These are phyloP conservation scores for Fusarium dimerum DNA, from an alignment of 2,329 filamentous ascomycete genomes.

Conservation along the genomic window DNA sequence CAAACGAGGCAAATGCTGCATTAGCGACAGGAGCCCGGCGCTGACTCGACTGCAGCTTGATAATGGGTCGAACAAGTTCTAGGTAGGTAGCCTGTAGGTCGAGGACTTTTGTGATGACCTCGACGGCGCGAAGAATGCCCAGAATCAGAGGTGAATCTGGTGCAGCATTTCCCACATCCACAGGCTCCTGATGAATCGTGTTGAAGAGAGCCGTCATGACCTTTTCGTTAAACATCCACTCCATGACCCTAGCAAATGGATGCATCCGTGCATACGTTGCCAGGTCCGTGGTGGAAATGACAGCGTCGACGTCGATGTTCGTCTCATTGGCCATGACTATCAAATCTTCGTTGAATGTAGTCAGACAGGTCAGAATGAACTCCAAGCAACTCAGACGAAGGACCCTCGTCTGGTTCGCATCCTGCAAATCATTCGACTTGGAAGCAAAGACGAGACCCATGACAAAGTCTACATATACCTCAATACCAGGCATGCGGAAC, in stretches of 20 bases:
- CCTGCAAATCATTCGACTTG: conserved; percentile 64
- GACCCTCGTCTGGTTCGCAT: conserved; percentile 69
- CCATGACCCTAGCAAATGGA: conserved; percentile 92
- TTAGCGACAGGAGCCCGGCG: conserved; percentile 62
- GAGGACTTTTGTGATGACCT: conserved; percentile 80
- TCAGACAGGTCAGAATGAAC: conserved; percentile 77
- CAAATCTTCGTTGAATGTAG: conserved; percentile 91
- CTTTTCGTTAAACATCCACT: conserved; percentile 95
- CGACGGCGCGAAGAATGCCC: conserved; percentile 75
- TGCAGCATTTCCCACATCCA: conserved; percentile 69
- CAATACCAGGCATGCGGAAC: conserved; percentile 79
- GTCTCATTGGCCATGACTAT: conserved; percentile 82
- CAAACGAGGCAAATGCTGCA: conserved; percentile 81
- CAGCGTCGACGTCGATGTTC: conserved; percentile 71
- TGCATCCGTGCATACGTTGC: conserved; percentile 82
- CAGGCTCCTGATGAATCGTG: conserved; percentile 73
- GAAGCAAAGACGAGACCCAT: conserved; percentile 75
- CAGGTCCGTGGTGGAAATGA: conserved; percentile 73
- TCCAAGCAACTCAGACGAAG: conserved; percentile 80
- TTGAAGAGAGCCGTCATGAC: conserved; percentile 79
- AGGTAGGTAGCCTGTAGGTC: conserved; percentile 90
- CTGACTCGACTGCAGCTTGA: conserved; percentile 65
- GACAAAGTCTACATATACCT: conserved; percentile 90
- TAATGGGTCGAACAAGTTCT: conserved; percentile 78
- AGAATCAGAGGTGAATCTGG: conserved; percentile 81